Conservation (phyloP, 2,329 filamentous ascomycete species). For the Truncatella angustata region DNA sequence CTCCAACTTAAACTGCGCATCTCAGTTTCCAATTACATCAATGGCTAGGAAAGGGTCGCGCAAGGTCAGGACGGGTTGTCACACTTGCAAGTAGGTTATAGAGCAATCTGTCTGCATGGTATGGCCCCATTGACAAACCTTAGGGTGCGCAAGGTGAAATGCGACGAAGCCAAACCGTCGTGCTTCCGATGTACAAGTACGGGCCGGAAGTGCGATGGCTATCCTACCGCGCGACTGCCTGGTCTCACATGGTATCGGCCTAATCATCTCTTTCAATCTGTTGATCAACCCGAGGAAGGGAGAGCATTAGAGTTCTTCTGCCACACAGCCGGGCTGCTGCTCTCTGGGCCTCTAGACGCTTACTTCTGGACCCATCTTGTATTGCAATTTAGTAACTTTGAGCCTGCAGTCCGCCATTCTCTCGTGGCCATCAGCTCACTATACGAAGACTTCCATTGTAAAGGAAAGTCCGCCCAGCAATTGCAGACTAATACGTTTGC, state of each 20-base stretch:
- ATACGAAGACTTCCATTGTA: slow-evolving; percentile 25
- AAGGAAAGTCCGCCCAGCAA: background rate
- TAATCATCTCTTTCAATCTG: slow-evolving; percentile 24
- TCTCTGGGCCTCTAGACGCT: slow-evolving; percentile 34
- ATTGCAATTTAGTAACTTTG: slow-evolving; percentile 34
- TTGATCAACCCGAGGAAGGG: slow-evolving; percentile 24
- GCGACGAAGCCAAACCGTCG: slow-evolving; percentile 7
- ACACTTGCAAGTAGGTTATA: slow-evolving; percentile 7
- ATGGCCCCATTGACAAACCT: background rate
- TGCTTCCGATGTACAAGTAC: slow-evolving; percentile 23
- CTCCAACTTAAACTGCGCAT: too few species aligned
- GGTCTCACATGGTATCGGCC: slow-evolving; percentile 33
- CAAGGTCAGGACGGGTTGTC: slow-evolving; percentile 8
- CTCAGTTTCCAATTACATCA: too few species aligned
- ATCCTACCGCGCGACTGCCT: slow-evolving; percentile 16
- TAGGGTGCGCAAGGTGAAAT: slow-evolving; percentile 9
- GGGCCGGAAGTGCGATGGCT: slow-evolving; percentile 33
- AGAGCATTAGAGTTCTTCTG: slow-evolving; percentile 37
- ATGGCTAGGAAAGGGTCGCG: slow-evolving; percentile 6
- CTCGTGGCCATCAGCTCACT: slow-evolving; percentile 38
- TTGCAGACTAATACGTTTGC: slow-evolving; percentile 28
- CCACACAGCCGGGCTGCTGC: slow-evolving; percentile 31
- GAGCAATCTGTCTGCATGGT: background rate
- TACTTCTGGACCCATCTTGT: slow-evolving; percentile 42
- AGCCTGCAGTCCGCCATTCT: slow-evolving; percentile 36